phyloP scores from a whole-genome alignment of 2,329 filamentous ascomycete genomes.

The Exophiala aquamarina region DNA sequence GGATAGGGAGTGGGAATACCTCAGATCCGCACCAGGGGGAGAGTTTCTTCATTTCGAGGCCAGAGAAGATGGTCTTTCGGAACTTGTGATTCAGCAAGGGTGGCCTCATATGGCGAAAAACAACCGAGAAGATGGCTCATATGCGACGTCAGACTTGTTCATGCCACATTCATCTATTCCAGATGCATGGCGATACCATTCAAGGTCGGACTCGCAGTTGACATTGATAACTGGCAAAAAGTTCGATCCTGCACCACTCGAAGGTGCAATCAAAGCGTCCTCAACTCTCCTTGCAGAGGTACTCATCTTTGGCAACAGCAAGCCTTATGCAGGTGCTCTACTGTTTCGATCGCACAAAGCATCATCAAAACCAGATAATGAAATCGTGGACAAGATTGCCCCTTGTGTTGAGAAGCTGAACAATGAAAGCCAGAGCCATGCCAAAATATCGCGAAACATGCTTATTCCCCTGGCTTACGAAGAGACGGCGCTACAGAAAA shows the following conservation, averaged over 20 bases:
- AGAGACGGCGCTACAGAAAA: slow-evolving; percentile 51
- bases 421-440: slow-evolving; percentile 49
- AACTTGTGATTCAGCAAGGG: slow-evolving; percentile 54
- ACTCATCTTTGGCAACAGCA: slow-evolving; percentile 62
- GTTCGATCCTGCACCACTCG: slow-evolving; percentile 64
- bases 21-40: slow-evolving; percentile 45
- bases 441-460: slow-evolving; percentile 52
- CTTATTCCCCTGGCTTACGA: slow-evolving; percentile 46
- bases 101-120: slow-evolving; percentile 63
- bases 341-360: slow-evolving; percentile 47
- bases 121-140: slow-evolving; percentile 61
- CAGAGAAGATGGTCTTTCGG: slow-evolving; percentile 45
- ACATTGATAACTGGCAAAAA: slow-evolving; percentile 67
- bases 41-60: slow-evolving; percentile 48
- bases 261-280: slow-evolving; percentile 51
- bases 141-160: slow-evolving; percentile 65
- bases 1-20: slow-evolving; percentile 63
- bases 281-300: slow-evolving; percentile 52
- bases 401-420: slow-evolving; percentile 51
- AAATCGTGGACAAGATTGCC: slow-evolving; percentile 46
- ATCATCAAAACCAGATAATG: slow-evolving; percentile 31
- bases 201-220: slow-evolving; percentile 61
- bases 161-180: slow-evolving; percentile 51
- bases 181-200: slow-evolving; percentile 63
- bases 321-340: slow-evolving; percentile 57